Evolutionary conservation across 2,329 filamentous ascomycete genomes (phyloP).

Genomic region (Plectosphaerella plurivora): DNA sequence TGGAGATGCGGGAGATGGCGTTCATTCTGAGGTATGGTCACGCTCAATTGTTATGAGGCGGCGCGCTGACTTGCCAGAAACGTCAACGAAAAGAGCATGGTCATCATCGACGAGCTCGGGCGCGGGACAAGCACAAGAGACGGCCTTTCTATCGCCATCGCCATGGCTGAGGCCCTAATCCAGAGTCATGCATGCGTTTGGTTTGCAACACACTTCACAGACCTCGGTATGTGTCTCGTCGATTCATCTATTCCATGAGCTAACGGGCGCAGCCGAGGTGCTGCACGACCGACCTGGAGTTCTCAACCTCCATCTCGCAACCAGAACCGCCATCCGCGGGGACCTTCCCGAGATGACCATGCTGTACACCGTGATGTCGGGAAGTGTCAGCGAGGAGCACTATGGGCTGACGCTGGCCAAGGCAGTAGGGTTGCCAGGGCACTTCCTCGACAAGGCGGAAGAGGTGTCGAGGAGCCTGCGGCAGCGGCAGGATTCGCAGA

Average conservation of each 20-base stretch:
- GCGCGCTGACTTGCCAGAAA: conserved; percentile 42
- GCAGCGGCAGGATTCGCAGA: conserved; percentile 50
- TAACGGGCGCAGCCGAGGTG: conserved; percentile 52
- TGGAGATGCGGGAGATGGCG: conserved; percentile 94
- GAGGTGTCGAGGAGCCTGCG: conserved; percentile 60
- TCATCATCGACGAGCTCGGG: conserved; percentile 88
- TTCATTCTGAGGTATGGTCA: conserved; percentile 68
- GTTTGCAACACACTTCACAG: conserved; percentile 91
- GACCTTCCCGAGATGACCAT: conserved; percentile 67
- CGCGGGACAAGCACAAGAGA: conserved; percentile 86
- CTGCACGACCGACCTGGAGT: conserved; percentile 73
- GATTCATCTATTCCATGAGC: not conserved
- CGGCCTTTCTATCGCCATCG: conserved; percentile 82
- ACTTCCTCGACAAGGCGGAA: conserved; percentile 65
- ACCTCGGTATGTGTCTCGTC: conserved; percentile 50
- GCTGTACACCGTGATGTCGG: conserved; percentile 78
- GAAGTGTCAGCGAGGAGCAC: conserved; percentile 64
- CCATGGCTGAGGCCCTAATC: conserved; percentile 83
- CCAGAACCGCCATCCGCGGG: conserved; percentile 52
- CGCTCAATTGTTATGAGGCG: not conserved
- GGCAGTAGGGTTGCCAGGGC: conserved; percentile 65
- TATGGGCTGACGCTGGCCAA: conserved; percentile 84
- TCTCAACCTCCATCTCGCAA: conserved; percentile 74
- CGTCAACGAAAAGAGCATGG: conserved; percentile 69
- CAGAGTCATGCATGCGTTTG: conserved; percentile 76